Base-by-base conservation (phyloP, 192 early-diverging fungal species). In the Mortierella antarctica region DNA sequence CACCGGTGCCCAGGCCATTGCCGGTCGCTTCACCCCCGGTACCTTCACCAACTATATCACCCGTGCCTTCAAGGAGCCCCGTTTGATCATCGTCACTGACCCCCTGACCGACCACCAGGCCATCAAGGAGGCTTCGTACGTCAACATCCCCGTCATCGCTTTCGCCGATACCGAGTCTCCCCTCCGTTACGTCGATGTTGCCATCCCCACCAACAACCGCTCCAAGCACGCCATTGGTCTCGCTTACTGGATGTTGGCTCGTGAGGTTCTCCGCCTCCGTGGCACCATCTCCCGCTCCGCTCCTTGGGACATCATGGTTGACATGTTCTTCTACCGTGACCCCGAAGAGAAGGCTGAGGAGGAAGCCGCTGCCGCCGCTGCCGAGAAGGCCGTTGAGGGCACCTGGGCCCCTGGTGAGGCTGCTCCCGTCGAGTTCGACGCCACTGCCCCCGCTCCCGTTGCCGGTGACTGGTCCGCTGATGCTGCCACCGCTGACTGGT, bases 41-140 rank as follows among this genome's bases (percentile, higher is more conserved):
- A 99, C 96, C 90, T 99, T 99, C 91, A 99, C 98, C 85, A 99
- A 99, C 91, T 99, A 99, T 91, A 99, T 98, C 88, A 99, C 98
- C 85, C 94, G 95, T 82, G 91, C 96, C 77, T 99, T 99, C 96
- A 94, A 96, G 90, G 98, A 99, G 89, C 97, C 98, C 83, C 94
- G 97, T 75, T 90, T 99, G 81, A 94, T 99, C 73, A 90, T 99
- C 77, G 93, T 96, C 66, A 95, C 97, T 70, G 98, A 99, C 91
- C 97, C 97, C 79, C 94, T 93, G 81, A 94, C 96, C 69, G 98
- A 99, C 87, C 92, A 95, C 90, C 98, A 99, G 91, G 95, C 98
- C 85, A 94, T 99, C 89, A 89, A 90, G 87, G 98, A 99, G 90
- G 95, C 97, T 67, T 98, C 97, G 68, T 99, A 99, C 87, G 98